Percentiles rank a stretch among this genome's conserved stretches.
phyloP scores from a whole-genome alignment of 2,329 filamentous ascomycete species.

The Aspergillus sclerotialis region DNA sequence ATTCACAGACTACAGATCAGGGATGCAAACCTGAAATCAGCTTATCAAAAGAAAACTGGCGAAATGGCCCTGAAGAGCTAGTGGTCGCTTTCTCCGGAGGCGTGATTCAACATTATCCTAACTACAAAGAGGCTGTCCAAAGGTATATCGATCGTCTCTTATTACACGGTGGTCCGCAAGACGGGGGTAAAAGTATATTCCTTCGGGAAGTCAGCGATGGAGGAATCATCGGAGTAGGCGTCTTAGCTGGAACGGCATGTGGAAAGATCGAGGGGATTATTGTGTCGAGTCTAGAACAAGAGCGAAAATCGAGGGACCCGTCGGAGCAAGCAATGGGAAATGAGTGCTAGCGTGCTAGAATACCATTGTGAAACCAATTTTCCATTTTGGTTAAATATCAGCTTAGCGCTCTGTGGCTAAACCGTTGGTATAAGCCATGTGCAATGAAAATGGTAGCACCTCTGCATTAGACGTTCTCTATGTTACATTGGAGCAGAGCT shows the following conservation, averaged over 20 bases:
- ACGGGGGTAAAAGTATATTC: conserved; percentile 42
- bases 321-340: too few species aligned
- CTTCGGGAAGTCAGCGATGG: conserved; percentile 45
- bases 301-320: background rate
- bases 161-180: conserved; percentile 31
- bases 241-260: conserved; percentile 40
- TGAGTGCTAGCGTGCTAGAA: too few species aligned
- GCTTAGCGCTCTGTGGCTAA: too few species aligned
- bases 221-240: conserved; percentile 46
- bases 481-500: too few species aligned
- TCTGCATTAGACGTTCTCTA: too few species aligned
- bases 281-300: conserved; percentile 8
- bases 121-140: conserved; percentile 62
- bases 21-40: conserved; percentile 7
- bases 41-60: conserved; percentile 16
- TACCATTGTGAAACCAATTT: too few species aligned
- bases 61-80: conserved; percentile 46
- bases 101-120: conserved; percentile 68
- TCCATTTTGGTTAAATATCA: too few species aligned
- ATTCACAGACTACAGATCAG: background rate
- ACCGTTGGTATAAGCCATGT: too few species aligned
- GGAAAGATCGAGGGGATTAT: conserved; percentile 24
- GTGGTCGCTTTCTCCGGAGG: conserved; percentile 71
- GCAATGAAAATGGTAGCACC: too few species aligned
- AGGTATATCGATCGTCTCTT: conserved; percentile 54